These are phyloP conservation scores for Galerina sulciceps DNA, from an alignment of 768 basidiomycete genomes.

Conservation along the genomic window DNA sequence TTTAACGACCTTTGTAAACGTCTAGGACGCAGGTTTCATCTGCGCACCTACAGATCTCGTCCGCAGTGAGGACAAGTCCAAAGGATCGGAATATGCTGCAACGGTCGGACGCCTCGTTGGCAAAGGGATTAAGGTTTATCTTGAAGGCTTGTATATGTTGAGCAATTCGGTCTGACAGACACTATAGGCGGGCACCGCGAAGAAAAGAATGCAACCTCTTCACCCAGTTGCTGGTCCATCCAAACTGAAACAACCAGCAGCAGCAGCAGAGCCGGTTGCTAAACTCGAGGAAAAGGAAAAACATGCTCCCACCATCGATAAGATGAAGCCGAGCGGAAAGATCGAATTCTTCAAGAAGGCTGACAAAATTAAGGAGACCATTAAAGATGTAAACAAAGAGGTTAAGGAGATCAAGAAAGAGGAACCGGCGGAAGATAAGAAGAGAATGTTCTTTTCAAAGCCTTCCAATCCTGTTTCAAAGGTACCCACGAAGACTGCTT, in stretches of 20 bases:
- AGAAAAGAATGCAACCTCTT: slow-evolving; percentile 20
- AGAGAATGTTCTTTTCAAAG: slow-evolving; percentile 24
- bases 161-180: not conserved
- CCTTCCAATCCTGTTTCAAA: slow-evolving; percentile 13
- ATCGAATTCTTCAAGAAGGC: slow-evolving; percentile 60
- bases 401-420: slow-evolving; percentile 22
- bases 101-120: slow-evolving; percentile 51
- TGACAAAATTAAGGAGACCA: slow-evolving; percentile 17
- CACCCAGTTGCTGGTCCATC: slow-evolving; percentile 51
- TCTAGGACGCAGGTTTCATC: slow-evolving; percentile 50
- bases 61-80: slow-evolving; percentile 43
- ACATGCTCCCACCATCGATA: slow-evolving; percentile 15
- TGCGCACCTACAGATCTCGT: slow-evolving; percentile 44
- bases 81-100: slow-evolving; percentile 42
- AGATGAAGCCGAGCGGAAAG: slow-evolving; percentile 46
- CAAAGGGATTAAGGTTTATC: slow-evolving; percentile 45
- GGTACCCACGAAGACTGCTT: not conserved
- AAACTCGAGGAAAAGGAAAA: slow-evolving; percentile 30
- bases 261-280: slow-evolving; percentile 16
- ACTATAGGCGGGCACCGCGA: slow-evolving; percentile 20
- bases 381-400: slow-evolving; percentile 48
- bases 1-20: not conserved
- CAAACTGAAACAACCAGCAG: slow-evolving; percentile 30
- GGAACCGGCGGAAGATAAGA: slow-evolving; percentile 18
- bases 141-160: not conserved